These are phyloP conservation scores for Lippia alba DNA, from an alignment of 305 asterid species.

Conservation along the genomic window DNA sequence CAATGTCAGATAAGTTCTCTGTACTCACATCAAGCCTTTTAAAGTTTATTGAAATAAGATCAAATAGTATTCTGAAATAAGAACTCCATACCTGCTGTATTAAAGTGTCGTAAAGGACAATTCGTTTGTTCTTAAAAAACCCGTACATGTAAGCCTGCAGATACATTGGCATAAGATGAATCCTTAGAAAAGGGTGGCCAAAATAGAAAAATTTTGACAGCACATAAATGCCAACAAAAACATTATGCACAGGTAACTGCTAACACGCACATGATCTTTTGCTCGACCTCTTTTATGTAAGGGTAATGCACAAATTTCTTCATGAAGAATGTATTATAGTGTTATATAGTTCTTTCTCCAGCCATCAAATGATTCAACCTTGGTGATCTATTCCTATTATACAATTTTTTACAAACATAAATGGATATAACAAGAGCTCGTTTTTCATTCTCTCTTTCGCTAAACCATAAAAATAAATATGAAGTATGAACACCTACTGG, in stretches of 20 bases:
- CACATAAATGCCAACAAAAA: conserved; percentile 8
- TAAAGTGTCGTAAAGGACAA: conserved; percentile 94
- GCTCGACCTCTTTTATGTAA: conserved; percentile 12
- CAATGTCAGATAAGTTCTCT: not conserved
- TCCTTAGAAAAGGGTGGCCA: conserved; percentile 19
- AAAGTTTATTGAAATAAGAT: conserved; percentile 19
- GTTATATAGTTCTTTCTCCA: conserved; percentile 9
- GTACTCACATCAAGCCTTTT: not conserved
- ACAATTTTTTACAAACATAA: conserved; percentile 5
- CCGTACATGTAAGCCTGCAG: conserved; percentile 99
- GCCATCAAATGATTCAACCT: conserved; percentile 22
- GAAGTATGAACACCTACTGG: not conserved
- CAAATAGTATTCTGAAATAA: not conserved
- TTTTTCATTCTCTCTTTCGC: conserved; percentile 11
- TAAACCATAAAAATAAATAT: conserved; percentile 15
- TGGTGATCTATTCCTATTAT: conserved; percentile 2
- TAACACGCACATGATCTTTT: conserved; percentile 11
- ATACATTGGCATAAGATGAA: conserved; percentile 31
- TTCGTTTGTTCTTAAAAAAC: conserved; percentile 91
- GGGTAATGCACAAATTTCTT: conserved; percentile 16
- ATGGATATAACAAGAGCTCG: conserved; percentile 8
- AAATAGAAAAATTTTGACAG: conserved; percentile 13
- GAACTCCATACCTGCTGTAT: conserved; percentile 85
- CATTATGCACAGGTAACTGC: conserved; percentile 7
- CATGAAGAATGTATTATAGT: conserved; percentile 13